Percentiles rank a stretch among this genome's conserved stretches.
These are phyloP conservation scores for Peziza echinospora DNA, from an alignment of 495 filamentous ascomycete species.

Conservation along the genomic window DNA sequence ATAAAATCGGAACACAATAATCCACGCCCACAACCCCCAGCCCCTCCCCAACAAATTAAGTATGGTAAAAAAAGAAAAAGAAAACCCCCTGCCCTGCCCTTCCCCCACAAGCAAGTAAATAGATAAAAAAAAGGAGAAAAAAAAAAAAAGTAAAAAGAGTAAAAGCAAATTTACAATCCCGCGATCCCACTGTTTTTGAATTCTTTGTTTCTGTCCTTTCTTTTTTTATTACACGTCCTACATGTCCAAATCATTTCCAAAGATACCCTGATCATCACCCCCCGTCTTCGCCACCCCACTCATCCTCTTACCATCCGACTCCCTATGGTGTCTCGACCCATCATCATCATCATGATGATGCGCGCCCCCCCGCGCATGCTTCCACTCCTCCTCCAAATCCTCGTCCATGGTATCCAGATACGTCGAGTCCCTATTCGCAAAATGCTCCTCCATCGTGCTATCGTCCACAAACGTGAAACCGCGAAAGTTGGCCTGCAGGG, in stretches of 20 bases:
- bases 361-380: slow-evolving; percentile 2
- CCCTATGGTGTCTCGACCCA: neutral
- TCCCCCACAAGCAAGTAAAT: no score
- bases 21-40: no score
- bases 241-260: slow-evolving; percentile 10
- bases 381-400: slow-evolving; percentile 37
- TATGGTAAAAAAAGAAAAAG: no score
- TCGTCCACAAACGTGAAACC: slow-evolving; percentile 98
- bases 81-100: no score
- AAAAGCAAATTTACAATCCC: no score
- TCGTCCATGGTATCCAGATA: slow-evolving; percentile 46
- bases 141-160: no score
- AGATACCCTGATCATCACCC: slow-evolving; percentile 17
- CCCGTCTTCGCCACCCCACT: slow-evolving; percentile 7
- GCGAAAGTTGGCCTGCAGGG: slow-evolving; percentile 93
- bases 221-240: no score
- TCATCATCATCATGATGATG: neutral
- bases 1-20: no score
- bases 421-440: slow-evolving; percentile 33
- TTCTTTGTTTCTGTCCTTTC: no score
- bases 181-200: no score
- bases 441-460: slow-evolving; percentile 81
- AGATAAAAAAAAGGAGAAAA: no score
- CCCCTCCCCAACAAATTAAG: no score
- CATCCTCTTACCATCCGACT: neutral